Evolutionary conservation across 345 rosid species (phyloP).

Genomic region (Cardamine occulta): DNA sequence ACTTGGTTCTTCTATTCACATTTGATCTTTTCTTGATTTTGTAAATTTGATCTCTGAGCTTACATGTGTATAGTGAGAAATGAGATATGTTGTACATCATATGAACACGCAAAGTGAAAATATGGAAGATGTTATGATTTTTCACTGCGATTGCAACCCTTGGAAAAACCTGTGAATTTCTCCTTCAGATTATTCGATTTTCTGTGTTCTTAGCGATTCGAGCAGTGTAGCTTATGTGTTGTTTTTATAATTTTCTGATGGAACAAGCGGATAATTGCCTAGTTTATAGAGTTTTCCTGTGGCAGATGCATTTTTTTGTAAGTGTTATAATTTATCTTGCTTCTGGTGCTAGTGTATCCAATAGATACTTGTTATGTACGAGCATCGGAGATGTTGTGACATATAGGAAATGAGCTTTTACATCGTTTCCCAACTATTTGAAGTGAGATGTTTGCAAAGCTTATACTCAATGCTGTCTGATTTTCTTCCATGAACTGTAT

Average conservation of each 20-base stretch:
- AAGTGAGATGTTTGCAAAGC: not conserved
- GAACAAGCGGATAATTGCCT: not conserved
- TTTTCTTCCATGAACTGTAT: slow-evolving; percentile 12
- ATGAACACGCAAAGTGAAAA: not conserved
- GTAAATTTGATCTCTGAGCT: not conserved
- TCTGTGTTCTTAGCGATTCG: not conserved
- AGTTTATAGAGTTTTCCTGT: not conserved
- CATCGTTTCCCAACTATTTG: not conserved
- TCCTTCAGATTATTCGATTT: not conserved
- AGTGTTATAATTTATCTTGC: not conserved
- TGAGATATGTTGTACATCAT: not conserved
- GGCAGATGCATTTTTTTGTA: not conserved
- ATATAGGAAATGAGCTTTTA: not conserved
- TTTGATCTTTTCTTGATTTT: not conserved
- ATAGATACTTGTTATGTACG: not conserved
- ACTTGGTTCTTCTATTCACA: not conserved
- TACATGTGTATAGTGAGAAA: not conserved
- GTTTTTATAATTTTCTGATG: not conserved
- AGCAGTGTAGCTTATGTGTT: not conserved
- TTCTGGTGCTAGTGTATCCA: not conserved
- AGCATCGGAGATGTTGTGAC: not conserved
- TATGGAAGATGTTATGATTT: not conserved
- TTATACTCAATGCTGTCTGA: not conserved
- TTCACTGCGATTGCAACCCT: not conserved
- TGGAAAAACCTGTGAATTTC: not conserved